Evolutionary conservation across 73 alveolate species (phyloP).

Genomic region (Symbiodinium natans): DNA sequence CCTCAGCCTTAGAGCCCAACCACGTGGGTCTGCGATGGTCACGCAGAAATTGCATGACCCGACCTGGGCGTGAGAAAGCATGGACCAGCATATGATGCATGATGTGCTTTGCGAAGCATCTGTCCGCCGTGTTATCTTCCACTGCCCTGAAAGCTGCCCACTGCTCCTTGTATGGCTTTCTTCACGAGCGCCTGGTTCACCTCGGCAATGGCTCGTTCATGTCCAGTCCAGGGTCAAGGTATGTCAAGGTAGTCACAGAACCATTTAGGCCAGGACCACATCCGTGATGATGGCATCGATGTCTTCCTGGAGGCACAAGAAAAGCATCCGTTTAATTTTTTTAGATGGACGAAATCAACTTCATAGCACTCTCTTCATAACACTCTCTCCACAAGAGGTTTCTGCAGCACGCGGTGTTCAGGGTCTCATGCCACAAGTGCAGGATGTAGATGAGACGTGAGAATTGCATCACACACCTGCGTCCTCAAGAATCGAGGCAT

Average conservation of each 20-base stretch:
- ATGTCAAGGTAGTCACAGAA: neutral
- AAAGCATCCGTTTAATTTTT: too few relatives aligned
- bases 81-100: too few relatives aligned
- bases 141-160: neutral
- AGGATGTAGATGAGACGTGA: too few relatives aligned
- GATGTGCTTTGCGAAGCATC: too few relatives aligned
- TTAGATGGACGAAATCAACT: too few relatives aligned
- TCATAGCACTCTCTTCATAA: too few relatives aligned
- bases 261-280: neutral
- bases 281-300: slow-evolving; percentile 55
- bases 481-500: too few relatives aligned
- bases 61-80: neutral
- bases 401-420: too few relatives aligned
- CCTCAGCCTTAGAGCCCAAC: neutral
- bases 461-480: too few relatives aligned
- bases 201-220: neutral
- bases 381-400: too few relatives aligned
- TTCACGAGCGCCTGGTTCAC: slow-evolving; percentile 61
- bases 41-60: slow-evolving; percentile 67
- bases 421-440: too few relatives aligned
- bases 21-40: slow-evolving; percentile 71
- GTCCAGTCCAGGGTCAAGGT: neutral
- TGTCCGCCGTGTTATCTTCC: too few relatives aligned
- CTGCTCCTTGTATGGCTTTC: slow-evolving; percentile 71
- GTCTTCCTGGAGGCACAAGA: slow-evolving; percentile 11